These are phyloP conservation scores for Phoma sp. DNA, from an alignment of 2,329 filamentous ascomycete genomes.

Conservation along the genomic window DNA sequence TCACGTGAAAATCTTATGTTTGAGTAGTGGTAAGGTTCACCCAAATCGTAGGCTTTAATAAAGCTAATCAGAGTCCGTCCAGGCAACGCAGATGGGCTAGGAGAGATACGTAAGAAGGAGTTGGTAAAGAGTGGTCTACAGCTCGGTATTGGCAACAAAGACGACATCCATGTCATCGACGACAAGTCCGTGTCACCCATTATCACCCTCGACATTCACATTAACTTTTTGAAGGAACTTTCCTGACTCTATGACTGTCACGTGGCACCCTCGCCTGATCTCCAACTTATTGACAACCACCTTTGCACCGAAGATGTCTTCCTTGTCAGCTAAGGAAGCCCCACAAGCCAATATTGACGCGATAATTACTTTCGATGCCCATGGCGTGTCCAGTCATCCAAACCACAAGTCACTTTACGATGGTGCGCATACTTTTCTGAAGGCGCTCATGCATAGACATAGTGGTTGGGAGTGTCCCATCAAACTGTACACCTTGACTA, in stretches of 20 bases:
- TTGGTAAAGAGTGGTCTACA: constrained; percentile 78
- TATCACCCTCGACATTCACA: background rate
- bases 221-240: constrained; percentile 62
- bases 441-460: constrained; percentile 67
- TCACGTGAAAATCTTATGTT: constrained; percentile 90
- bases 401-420: constrained; percentile 92
- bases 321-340: constrained; percentile 48
- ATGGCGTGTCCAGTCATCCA: constrained; percentile 83
- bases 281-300: constrained; percentile 71
- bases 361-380: constrained; percentile 86
- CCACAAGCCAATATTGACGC: constrained; percentile 71
- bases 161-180: constrained; percentile 87
- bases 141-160: constrained; percentile 74
- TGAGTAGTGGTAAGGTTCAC: constrained; percentile 72
- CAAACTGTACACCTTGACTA: constrained; percentile 82
- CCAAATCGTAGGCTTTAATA: background rate
- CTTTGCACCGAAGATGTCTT: constrained; percentile 71
- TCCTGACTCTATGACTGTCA: constrained; percentile 83
- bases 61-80: constrained; percentile 6
- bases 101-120: constrained; percentile 81
- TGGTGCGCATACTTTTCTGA: constrained; percentile 77
- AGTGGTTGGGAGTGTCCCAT: constrained; percentile 74
- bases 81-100: constrained; percentile 87
- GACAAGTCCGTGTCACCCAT: constrained; percentile 60
- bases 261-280: constrained; percentile 76